Evolutionary conservation across 495 filamentous ascomycete genomes (phyloP).

Genomic region (Talaromyces wortmannii): DNA sequence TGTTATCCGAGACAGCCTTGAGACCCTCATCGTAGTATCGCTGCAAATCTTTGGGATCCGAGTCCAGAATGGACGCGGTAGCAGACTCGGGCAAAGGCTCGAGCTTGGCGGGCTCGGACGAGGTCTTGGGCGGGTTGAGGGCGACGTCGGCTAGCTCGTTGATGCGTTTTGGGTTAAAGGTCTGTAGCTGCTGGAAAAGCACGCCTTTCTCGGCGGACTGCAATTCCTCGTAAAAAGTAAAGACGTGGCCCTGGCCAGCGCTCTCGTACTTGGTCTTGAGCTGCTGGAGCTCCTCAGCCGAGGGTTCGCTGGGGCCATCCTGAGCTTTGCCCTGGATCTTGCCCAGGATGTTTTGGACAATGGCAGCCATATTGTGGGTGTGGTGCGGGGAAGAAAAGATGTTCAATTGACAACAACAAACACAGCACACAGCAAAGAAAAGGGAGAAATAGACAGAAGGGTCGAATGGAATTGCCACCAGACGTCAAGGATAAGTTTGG

Average conservation of each 20-base stretch:
- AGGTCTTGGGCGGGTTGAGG: constrained; percentile 62
- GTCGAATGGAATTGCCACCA: constrained; percentile 1
- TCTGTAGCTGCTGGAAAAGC: constrained; percentile 74
- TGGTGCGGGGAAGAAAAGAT: background rate
- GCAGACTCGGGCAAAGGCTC: constrained; percentile 89
- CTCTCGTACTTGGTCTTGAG: constrained; percentile 72
- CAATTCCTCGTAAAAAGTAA: constrained; percentile 83
- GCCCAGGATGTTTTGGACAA: constrained; percentile 52
- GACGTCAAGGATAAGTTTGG: background rate
- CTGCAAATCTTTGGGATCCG: constrained; percentile 68
- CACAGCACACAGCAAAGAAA: constrained; percentile 11
- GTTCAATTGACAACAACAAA: constrained; percentile 18
- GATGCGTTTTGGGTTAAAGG: constrained; percentile 74
- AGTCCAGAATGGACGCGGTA: constrained; percentile 88
- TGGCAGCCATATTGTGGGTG: background rate
- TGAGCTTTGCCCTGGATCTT: constrained; percentile 43
- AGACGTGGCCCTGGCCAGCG: constrained; percentile 83
- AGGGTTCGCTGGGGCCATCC: constrained; percentile 55
- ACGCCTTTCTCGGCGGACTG: constrained; percentile 61
- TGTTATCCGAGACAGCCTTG: constrained; percentile 76
- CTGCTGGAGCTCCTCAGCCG: constrained; percentile 61
- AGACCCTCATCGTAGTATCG: constrained; percentile 83
- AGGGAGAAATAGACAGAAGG: constrained; percentile 3
- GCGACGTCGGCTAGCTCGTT: constrained; percentile 78
- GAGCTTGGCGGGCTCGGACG: constrained; percentile 46